Evolutionary conservation across 306 rosid genomes (phyloP).

Genomic region (Geum urbanum): DNA sequence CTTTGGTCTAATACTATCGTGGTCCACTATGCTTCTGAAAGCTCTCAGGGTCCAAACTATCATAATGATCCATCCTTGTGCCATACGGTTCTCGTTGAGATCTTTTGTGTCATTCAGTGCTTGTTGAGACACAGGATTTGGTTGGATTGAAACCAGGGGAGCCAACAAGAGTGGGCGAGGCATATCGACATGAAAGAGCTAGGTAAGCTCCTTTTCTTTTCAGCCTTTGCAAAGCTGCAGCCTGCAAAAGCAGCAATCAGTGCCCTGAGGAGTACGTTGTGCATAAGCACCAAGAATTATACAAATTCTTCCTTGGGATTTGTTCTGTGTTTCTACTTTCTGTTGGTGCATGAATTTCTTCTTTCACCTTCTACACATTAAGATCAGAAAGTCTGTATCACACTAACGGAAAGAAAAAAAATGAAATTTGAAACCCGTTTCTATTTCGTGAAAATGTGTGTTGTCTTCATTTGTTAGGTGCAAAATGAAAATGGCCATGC

Average conservation of each 20-base stretch:
- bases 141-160: background rate
- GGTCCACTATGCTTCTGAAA: background rate
- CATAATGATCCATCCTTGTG: background rate
- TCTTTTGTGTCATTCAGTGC: background rate
- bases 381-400: background rate
- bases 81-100: background rate
- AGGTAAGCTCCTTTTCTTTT: slow-evolving; percentile 20
- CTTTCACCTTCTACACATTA: background rate
- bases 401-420: no score
- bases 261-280: background rate
- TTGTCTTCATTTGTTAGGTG: no score
- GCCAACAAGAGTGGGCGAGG: slow-evolving; percentile 20
- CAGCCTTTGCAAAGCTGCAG: slow-evolving; percentile 49
- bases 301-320: background rate
- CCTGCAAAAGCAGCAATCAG: slow-evolving; percentile 10
- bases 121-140: slow-evolving; percentile 13
- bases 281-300: background rate
- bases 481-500: no score
- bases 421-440: background rate
- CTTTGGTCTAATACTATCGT: background rate
- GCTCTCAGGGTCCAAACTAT: slow-evolving; percentile 14
- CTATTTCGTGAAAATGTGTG: background rate
- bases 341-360: background rate
- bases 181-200: background rate
- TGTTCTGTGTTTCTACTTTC: background rate